phyloP scores from a whole-genome alignment of 2,329 filamentous ascomycete genomes.

The Pseudomassariella vexata region DNA sequence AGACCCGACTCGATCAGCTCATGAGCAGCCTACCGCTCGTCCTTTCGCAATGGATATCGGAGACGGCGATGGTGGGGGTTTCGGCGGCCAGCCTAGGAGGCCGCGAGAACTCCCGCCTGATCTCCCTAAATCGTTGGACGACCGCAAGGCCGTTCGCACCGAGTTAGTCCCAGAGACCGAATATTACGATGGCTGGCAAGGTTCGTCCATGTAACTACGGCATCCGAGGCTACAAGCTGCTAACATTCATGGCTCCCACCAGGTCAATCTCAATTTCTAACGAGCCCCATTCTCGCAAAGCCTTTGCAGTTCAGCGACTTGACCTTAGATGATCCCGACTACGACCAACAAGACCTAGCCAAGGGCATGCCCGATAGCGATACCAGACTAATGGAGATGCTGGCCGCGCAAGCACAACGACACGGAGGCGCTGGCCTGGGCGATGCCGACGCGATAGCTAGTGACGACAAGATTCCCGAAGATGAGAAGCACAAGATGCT shows the following conservation, averaged over 20 bases:
- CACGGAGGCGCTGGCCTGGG: conserved; percentile 66
- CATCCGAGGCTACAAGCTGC: conserved; percentile 7
- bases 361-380: conserved; percentile 69
- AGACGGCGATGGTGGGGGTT: conserved; percentile 39
- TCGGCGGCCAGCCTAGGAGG: conserved; percentile 34
- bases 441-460: conserved; percentile 74
- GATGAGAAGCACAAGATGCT: conserved; percentile 74
- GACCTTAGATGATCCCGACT: conserved; percentile 70
- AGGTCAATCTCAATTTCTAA: conserved; percentile 96
- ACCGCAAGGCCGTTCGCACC: conserved; percentile 64
- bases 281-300: conserved; percentile 76
- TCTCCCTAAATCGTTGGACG: conserved; percentile 85
- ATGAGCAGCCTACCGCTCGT: conserved; percentile 24
- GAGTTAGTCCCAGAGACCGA: conserved; percentile 78
- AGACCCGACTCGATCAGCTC: conserved; percentile 11
- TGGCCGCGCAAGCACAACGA: conserved; percentile 87
- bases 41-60: conserved; percentile 53
- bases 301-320: conserved; percentile 78
- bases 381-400: conserved; percentile 86
- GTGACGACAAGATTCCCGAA: conserved; percentile 66
- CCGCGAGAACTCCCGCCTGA: conserved; percentile 66
- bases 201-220: conserved; percentile 33
- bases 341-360: conserved; percentile 62
- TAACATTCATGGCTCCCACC: conserved; percentile 14
- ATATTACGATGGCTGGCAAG: conserved; percentile 99